A percentile compares a stretch with the other conserved stretches of the same genome.
These are phyloP conservation scores for Acacia melanoxylon DNA, from an alignment of 306 rosid genomes.

Conservation along the genomic window DNA sequence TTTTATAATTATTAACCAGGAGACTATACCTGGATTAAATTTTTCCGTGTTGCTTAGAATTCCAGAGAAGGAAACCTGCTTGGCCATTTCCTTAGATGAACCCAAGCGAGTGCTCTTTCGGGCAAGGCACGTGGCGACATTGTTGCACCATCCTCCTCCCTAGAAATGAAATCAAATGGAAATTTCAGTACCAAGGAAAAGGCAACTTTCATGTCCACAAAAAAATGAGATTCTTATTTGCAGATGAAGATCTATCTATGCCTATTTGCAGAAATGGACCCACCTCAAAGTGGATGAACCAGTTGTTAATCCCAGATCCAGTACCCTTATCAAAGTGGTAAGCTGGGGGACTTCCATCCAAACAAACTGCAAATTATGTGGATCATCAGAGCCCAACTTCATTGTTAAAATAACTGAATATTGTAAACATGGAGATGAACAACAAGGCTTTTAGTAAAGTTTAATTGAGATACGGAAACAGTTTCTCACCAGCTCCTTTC, in stretches of 20 bases:
- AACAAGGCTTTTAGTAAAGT: not conserved
- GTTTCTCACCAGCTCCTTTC: constrained; percentile 87
- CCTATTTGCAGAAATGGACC: constrained; percentile 35
- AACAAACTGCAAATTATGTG: constrained; percentile 65
- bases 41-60: constrained; percentile 48
- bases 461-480: constrained; percentile 5
- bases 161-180: constrained; percentile 34
- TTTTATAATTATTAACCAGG: not conserved
- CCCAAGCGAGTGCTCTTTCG: constrained; percentile 79
- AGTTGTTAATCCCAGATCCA: constrained; percentile 77
- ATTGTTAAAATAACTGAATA: not conserved
- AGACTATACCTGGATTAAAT: constrained; percentile 81
- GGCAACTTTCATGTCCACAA: not conserved
- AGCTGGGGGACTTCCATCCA: constrained; percentile 98
- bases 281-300: constrained; percentile 90
- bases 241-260: not conserved
- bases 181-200: constrained; percentile 6
- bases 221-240: not conserved
- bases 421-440: not conserved
- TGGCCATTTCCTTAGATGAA: constrained; percentile 76
- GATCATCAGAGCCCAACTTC: constrained; percentile 15
- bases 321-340: constrained; percentile 74
- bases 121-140: constrained; percentile 74
- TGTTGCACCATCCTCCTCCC: constrained; percentile 99
- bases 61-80: constrained; percentile 71